Evolutionary conservation across 345 rosid species (phyloP).

Genomic region (Microthlaspi erraticum): DNA sequence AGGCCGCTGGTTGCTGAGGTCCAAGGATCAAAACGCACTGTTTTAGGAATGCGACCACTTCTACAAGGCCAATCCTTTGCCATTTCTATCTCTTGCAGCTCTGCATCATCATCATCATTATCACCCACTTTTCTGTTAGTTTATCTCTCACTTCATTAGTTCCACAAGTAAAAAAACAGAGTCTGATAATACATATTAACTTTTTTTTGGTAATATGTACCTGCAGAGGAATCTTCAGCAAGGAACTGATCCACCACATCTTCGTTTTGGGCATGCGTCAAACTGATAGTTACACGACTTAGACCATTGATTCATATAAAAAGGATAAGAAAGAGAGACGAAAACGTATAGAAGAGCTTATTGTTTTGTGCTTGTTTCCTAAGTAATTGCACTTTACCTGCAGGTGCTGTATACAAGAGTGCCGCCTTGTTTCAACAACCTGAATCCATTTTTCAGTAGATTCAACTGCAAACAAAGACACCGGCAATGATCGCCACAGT

Average conservation of each 20-base stretch:
- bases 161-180: slow-evolving; percentile 2
- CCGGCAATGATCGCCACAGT: slow-evolving; percentile 5
- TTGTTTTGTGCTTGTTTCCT: too few species aligned
- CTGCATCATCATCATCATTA: slow-evolving; percentile 48
- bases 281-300: slow-evolving; percentile 50
- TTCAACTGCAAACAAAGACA: slow-evolving; percentile 58
- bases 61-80: slow-evolving; percentile 82
- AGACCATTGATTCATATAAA: slow-evolving; percentile 12
- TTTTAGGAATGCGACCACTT: slow-evolving; percentile 74
- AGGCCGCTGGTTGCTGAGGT: slow-evolving; percentile 95
- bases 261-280: slow-evolving; percentile 93
- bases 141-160: not conserved
- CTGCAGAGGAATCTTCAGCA: slow-evolving; percentile 68
- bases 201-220: slow-evolving; percentile 41
- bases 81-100: slow-evolving; percentile 64
- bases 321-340: slow-evolving; percentile 14
- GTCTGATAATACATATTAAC: not conserved
- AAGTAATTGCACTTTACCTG: slow-evolving; percentile 66
- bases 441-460: slow-evolving; percentile 83
- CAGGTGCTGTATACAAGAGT: slow-evolving; percentile 91
- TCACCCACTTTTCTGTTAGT: slow-evolving; percentile 24
- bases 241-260: slow-evolving; percentile 79
- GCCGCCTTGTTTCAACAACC: slow-evolving; percentile 81
- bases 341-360: slow-evolving; percentile 1
- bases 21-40: slow-evolving; percentile 79